Evolutionary conservation across 257 asterid genomes (phyloP).

Genomic region (Voacanga thouarsii): DNA sequence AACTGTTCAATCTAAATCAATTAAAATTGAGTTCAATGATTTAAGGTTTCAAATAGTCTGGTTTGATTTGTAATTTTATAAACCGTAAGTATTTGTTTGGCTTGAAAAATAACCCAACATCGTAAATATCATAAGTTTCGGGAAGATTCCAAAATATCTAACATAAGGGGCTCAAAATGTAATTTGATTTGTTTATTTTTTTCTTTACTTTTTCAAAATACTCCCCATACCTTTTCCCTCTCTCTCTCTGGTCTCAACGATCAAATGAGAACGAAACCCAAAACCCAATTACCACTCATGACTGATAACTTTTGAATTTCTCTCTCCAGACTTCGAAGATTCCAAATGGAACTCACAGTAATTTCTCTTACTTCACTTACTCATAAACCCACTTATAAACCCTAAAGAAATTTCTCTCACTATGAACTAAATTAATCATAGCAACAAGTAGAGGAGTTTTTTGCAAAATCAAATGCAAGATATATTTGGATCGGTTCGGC

Average conservation of each 20-base stretch:
- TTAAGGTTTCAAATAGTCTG: too few species aligned
- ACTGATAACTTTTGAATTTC: not conserved
- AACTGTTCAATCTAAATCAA: too few species aligned
- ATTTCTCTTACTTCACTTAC: not conserved
- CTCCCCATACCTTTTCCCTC: conserved; percentile 14
- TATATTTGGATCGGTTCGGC: conserved; percentile 32
- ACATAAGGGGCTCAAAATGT: not conserved
- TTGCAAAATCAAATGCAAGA: conserved; percentile 28
- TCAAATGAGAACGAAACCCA: conserved; percentile 19
- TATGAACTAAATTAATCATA: not conserved
- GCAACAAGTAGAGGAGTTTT: not conserved
- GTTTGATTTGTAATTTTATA: too few species aligned
- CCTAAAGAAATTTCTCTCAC: not conserved
- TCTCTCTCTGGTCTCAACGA: conserved; percentile 5
- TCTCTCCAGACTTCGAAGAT: not conserved
- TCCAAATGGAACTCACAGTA: conserved; percentile 9
- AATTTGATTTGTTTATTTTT: not conserved
- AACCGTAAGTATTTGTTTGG: too few species aligned
- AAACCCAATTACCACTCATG: conserved; percentile 18
- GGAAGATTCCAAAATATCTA: not conserved
- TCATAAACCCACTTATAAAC: not conserved
- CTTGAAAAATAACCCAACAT: too few species aligned
- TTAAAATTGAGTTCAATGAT: too few species aligned
- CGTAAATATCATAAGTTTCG: not conserved
- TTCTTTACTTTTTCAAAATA: conserved; percentile 18